A percentile compares a stretch with the other conserved stretches of the same genome.
Evolutionary conservation across 768 basidiomycete species (phyloP).

Genomic region (Termitomyces sp.): DNA sequence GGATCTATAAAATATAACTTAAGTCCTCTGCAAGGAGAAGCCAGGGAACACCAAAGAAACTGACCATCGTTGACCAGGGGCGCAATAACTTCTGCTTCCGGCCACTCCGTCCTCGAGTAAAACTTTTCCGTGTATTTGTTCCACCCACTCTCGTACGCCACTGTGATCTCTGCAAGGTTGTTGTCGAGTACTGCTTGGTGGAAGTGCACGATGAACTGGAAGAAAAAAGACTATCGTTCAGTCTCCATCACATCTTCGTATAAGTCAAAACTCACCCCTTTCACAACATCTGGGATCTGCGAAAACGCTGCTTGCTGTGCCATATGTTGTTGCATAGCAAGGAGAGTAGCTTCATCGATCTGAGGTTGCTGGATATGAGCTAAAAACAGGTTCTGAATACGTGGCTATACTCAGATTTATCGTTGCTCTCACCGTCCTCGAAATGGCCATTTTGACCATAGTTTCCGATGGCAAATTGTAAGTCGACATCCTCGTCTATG

Average conservation of each 20-base stretch:
- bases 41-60: conserved; percentile 17
- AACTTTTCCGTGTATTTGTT: conserved; percentile 95
- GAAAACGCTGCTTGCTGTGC: conserved; percentile 80
- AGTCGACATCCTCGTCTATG: conserved; percentile 77
- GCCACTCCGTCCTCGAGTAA: conserved; percentile 94
- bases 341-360: conserved; percentile 66
- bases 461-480: conserved; percentile 63
- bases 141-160: conserved; percentile 97
- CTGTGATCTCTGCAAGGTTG: conserved; percentile 86
- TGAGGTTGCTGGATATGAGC: conserved; percentile 53
- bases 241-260: not conserved
- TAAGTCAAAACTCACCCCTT: conserved; percentile 56
- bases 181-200: conserved; percentile 90
- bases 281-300: conserved; percentile 85
- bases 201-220: conserved; percentile 91
- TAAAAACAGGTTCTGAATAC: conserved; percentile 23
- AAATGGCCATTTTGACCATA: conserved; percentile 68
- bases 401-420: not conserved
- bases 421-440: conserved; percentile 51
- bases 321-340: conserved; percentile 80
- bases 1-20: conserved; percentile 50
- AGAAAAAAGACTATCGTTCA: not conserved
- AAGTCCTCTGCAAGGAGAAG: not conserved
- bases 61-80: conserved; percentile 90
- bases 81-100: conserved; percentile 93